These are phyloP conservation scores for Fusarium albidum DNA, from an alignment of 2,329 filamentous ascomycete genomes.

Conservation along the genomic window DNA sequence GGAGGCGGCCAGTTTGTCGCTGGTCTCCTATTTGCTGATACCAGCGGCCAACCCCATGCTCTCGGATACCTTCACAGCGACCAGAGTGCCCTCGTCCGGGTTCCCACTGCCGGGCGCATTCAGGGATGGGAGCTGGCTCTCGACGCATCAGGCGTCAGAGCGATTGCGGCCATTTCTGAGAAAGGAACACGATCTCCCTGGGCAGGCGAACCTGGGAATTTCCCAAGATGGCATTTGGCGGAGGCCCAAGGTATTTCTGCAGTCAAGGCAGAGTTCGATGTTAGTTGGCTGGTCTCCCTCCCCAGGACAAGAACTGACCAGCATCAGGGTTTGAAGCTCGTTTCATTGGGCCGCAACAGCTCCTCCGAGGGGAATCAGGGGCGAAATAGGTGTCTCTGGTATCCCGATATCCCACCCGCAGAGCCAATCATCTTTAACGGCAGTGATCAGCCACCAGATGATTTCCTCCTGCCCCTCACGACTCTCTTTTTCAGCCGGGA, in stretches of 20 bases:
- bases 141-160: slow-evolving; percentile 10
- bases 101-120: slow-evolving; percentile 7
- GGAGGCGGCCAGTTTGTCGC: slow-evolving; percentile 8
- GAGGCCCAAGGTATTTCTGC: slow-evolving; percentile 5
- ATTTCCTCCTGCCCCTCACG: background rate
- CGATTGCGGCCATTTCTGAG: slow-evolving; percentile 5
- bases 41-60: background rate
- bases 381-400: slow-evolving; percentile 22
- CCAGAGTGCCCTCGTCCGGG: background rate
- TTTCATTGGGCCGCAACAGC: slow-evolving; percentile 15
- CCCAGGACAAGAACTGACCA: background rate
- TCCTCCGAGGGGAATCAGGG: background rate
- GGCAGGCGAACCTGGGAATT: slow-evolving; percentile 9
- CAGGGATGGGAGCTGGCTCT: slow-evolving; percentile 27
- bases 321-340: slow-evolving; percentile 20
- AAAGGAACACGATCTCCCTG: slow-evolving; percentile 13
- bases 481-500: slow-evolving; percentile 18
- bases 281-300: background rate
- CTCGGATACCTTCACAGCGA: slow-evolving; percentile 19
- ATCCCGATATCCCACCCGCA: slow-evolving; percentile 10
- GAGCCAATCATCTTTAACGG: slow-evolving; percentile 10
- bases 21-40: slow-evolving; percentile 13
- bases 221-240: slow-evolving; percentile 16
- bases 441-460: background rate
- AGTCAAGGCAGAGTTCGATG: slow-evolving; percentile 27